Conservation (phyloP, 139 green algal genomes). For the Volvox reticuliferus region DNA sequence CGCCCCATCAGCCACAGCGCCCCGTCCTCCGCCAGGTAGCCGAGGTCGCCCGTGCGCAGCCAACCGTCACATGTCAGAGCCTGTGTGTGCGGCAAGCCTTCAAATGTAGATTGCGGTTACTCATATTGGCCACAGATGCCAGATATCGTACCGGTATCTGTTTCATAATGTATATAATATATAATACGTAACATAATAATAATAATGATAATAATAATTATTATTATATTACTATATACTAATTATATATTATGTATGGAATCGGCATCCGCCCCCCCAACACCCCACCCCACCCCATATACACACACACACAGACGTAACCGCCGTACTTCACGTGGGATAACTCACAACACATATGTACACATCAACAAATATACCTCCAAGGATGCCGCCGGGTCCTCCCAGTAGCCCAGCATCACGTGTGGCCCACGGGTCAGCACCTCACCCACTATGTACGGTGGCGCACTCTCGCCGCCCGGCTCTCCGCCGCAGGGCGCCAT, state of each 20-base stretch:
- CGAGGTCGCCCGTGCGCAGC: conserved; percentile 88
- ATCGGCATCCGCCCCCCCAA: not conserved
- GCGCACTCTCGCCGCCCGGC: not conserved
- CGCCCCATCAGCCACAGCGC: conserved; percentile 87
- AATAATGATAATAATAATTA: no score
- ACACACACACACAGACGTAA: no score
- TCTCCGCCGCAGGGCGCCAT: no score
- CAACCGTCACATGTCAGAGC: conserved; percentile 71
- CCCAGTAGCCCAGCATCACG: conserved; percentile 86
- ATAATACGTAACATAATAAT: no score
- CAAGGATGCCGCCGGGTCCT: conserved; percentile 60
- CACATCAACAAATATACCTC: conserved; percentile 26
- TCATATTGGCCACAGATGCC: no score
- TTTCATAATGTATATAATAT: no score
- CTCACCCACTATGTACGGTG: conserved; percentile 59
- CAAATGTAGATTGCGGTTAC: no score
- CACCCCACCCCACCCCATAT: not conserved
- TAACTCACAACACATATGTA: no score
- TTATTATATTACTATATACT: no score
- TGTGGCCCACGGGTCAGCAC: conserved; percentile 83
- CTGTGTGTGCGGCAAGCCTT: not conserved
- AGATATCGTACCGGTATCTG: no score
- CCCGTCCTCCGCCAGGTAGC: conserved; percentile 63
- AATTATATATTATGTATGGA: no score
- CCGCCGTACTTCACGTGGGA: no score